A percentile compares a stretch with the other conserved stretches of the same genome.
These are phyloP conservation scores for Calonectria leucothoes DNA, from an alignment of 2,329 filamentous ascomycete genomes.

Conservation along the genomic window DNA sequence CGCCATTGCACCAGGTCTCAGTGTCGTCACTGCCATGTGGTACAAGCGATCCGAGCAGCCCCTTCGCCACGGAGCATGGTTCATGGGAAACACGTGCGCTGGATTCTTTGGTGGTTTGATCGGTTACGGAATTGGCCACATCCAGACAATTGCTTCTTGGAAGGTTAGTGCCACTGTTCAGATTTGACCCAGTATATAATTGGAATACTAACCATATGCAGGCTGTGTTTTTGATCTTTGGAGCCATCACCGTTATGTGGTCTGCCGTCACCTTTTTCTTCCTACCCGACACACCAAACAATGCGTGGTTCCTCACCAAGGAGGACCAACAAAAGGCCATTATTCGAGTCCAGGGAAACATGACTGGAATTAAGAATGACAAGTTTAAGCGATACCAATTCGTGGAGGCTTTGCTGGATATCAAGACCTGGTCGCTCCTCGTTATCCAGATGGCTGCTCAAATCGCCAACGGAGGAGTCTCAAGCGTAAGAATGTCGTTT, in stretches of 20 bases:
- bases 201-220: conserved; percentile 22
- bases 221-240: conserved; percentile 46
- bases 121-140: conserved; percentile 46
- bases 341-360: conserved; percentile 46
- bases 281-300: conserved; percentile 38
- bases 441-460: conserved; percentile 38
- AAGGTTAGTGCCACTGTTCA: background rate
- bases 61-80: conserved; percentile 34
- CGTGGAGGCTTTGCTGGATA: conserved; percentile 38
- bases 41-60: conserved; percentile 52
- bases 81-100: conserved; percentile 42
- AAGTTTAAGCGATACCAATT: conserved; percentile 38
- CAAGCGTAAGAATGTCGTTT: conserved; percentile 7
- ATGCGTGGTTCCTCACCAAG: conserved; percentile 42
- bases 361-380: conserved; percentile 49
- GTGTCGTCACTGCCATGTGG: conserved; percentile 65
- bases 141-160: conserved; percentile 27
- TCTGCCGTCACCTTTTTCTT: conserved; percentile 30
- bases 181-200: background rate
- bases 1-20: conserved; percentile 63
- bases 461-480: conserved; percentile 45
- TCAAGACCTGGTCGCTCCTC: conserved; percentile 42
- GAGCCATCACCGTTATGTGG: conserved; percentile 36
- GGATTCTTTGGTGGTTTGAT: conserved; percentile 42
- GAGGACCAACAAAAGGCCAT: conserved; percentile 45